A percentile compares a stretch with the other conserved stretches of the same genome.
These are phyloP conservation scores for Ceratopteris richardii DNA, from an alignment of 75 land plant genomes.

Conservation along the genomic window DNA sequence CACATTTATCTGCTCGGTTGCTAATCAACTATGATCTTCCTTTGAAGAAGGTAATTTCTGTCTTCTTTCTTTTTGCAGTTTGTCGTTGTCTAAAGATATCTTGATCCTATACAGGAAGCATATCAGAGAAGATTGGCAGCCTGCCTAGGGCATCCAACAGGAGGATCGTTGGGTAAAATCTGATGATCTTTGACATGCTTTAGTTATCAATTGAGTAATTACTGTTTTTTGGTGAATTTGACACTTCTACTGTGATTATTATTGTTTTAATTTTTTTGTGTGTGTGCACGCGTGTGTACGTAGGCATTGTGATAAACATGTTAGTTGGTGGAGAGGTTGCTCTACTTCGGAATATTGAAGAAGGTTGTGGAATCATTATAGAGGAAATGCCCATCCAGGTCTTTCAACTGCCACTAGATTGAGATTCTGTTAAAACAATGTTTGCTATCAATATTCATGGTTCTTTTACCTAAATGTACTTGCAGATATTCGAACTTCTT, in stretches of 20 bases:
- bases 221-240: too few relatives aligned
- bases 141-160: constrained; percentile 31
- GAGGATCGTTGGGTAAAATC: constrained; percentile 1
- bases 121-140: constrained; percentile 81
- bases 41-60: constrained; percentile 38
- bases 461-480: background rate
- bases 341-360: constrained; percentile 62
- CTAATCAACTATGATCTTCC: constrained; percentile 79
- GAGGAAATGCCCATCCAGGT: constrained; percentile 95
- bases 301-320: constrained; percentile 77
- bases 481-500: constrained; percentile 4
- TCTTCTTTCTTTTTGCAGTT: background rate
- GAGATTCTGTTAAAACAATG: background rate
- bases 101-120: constrained; percentile 51
- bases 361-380: constrained; percentile 64
- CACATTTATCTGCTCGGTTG: constrained; percentile 56
- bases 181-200: background rate
- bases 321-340: constrained; percentile 95
- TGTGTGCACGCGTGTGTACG: too few relatives aligned
- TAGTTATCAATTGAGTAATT: background rate
- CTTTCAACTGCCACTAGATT: background rate
- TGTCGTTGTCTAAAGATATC: background rate
- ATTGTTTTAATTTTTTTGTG: too few relatives aligned
- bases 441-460: background rate
- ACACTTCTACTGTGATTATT: too few relatives aligned